These are phyloP conservation scores for Aspergillus sp. DNA, from an alignment of 2,329 filamentous ascomycete genomes.

Conservation along the genomic window DNA sequence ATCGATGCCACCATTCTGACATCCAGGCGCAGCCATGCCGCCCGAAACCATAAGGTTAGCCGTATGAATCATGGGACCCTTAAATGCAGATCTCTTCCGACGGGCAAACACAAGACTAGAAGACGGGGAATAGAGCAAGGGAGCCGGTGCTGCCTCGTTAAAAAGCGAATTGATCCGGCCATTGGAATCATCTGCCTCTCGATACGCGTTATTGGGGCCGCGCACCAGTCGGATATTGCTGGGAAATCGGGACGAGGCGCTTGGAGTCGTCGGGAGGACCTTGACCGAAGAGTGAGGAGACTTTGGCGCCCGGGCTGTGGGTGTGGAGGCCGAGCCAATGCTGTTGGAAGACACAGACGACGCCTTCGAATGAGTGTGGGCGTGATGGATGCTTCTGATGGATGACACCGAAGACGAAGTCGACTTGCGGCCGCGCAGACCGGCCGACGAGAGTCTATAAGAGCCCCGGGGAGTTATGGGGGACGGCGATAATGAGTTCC, in stretches of 20 bases:
- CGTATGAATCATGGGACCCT: conserved; percentile 43
- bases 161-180: conserved; percentile 31
- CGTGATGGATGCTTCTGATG: conserved; percentile 84
- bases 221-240: conserved; percentile 82
- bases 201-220: conserved; percentile 33
- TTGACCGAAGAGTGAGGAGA: conserved; percentile 91
- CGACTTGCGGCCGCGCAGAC: conserved; percentile 86
- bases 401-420: conserved; percentile 94
- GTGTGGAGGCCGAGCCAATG: conserved; percentile 65
- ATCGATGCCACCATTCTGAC: conserved; percentile 27
- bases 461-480: conserved; percentile 86
- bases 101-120: conserved; percentile 46
- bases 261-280: conserved; percentile 88
- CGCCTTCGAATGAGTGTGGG: conserved; percentile 88
- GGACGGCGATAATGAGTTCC: conserved; percentile 79
- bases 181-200: conserved; percentile 24
- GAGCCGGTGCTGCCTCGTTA: conserved; percentile 36
- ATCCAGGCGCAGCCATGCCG: conserved; percentile 32
- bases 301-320: conserved; percentile 64
- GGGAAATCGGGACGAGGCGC: conserved; percentile 67
- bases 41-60: conserved; percentile 32
- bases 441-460: conserved; percentile 76
- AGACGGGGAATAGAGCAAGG: conserved; percentile 38
- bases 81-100: conserved; percentile 45
- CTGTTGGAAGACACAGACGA: conserved; percentile 85